Evolutionary conservation across 2,329 filamentous ascomycete species (phyloP).

Genomic region (Aplosporella prunicola): DNA sequence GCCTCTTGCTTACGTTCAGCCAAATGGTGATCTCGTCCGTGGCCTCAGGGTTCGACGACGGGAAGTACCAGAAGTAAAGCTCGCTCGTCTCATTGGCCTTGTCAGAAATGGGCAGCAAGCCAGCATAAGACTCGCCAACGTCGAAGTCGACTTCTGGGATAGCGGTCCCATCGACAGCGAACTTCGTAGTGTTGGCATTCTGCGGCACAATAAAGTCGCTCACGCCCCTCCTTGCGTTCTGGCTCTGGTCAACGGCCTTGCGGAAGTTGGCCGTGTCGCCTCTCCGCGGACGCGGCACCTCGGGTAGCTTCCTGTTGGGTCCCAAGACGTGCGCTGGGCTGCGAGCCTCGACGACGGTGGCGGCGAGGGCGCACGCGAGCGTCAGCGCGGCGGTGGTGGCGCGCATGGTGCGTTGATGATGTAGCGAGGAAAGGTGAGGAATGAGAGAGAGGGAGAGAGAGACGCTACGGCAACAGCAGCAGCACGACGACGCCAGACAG

Average conservation of each 20-base stretch:
- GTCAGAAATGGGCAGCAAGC: constrained; percentile 49
- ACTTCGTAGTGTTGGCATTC: constrained; percentile 38
- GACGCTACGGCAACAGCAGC: too few relatives aligned
- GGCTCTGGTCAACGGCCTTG: not conserved
- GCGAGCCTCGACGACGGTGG: constrained; percentile 4
- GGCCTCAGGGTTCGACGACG: constrained; percentile 41
- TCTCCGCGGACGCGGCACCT: constrained; percentile 20
- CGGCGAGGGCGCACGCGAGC: constrained; percentile 5
- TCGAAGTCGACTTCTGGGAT: constrained; percentile 64
- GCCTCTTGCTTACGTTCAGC: constrained; percentile 26
- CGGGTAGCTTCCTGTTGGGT: too few relatives aligned
- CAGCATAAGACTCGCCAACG: constrained; percentile 55
- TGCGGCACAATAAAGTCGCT: constrained; percentile 29
- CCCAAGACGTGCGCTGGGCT: constrained; percentile 1
- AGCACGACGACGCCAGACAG: too few relatives aligned
- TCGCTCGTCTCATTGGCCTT: constrained; percentile 41
- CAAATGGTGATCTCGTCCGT: constrained; percentile 54
- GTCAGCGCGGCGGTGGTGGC: not conserved
- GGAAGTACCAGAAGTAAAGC: constrained; percentile 58
- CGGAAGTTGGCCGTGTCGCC: too few relatives aligned
- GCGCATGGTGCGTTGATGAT: constrained; percentile 7
- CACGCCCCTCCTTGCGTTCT: constrained; percentile 2
- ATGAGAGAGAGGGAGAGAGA: too few relatives aligned
- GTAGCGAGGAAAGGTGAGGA: too few relatives aligned
- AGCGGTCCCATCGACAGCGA: constrained; percentile 52